phyloP scores from a whole-genome alignment of 164 flowering plant species.

The Cinnamomum chago region DNA sequence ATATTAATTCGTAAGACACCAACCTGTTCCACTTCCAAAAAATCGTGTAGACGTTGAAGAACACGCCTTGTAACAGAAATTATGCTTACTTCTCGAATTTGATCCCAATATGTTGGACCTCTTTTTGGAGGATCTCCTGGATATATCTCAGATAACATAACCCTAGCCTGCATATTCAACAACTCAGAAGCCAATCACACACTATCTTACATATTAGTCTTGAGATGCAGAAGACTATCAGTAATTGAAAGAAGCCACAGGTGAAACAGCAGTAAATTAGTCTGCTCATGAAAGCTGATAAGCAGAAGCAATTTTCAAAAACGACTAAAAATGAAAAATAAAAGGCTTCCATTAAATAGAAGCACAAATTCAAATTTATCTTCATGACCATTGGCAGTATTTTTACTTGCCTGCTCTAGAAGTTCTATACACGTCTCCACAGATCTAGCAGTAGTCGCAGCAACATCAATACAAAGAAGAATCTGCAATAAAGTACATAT shows the following conservation, averaged over 20 bases:
- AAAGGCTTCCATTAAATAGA: background rate
- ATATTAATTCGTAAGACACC: background rate
- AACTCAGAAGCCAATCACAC: background rate
- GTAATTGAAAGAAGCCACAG: background rate
- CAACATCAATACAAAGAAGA: conserved; percentile 91
- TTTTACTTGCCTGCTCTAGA: conserved; percentile 71
- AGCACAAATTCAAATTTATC: background rate
- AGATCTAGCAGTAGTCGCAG: conserved; percentile 75
- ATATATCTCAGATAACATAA: conserved; percentile 91
- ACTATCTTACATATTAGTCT: background rate
- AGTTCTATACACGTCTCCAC: conserved; percentile 64
- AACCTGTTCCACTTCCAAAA: conserved; percentile 87
- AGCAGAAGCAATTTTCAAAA: background rate
- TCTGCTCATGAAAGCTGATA: background rate
- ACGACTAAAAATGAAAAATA: background rate
- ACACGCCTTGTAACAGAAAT: conserved; percentile 75
- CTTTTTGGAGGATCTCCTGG: conserved; percentile 92
- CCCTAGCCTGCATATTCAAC: conserved; percentile 63
- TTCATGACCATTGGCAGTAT: background rate
- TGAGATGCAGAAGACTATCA: background rate
- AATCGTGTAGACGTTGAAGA: conserved; percentile 77
- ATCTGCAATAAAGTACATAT: conserved; percentile 39
- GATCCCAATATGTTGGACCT: conserved; percentile 93
- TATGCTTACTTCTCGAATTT: conserved; percentile 77
- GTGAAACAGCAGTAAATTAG: background rate